Percentiles rank a stretch among this genome's conserved stretches.
Conservation (phyloP, 129 eudicot species). For the Centaurea solstitialis region DNA sequence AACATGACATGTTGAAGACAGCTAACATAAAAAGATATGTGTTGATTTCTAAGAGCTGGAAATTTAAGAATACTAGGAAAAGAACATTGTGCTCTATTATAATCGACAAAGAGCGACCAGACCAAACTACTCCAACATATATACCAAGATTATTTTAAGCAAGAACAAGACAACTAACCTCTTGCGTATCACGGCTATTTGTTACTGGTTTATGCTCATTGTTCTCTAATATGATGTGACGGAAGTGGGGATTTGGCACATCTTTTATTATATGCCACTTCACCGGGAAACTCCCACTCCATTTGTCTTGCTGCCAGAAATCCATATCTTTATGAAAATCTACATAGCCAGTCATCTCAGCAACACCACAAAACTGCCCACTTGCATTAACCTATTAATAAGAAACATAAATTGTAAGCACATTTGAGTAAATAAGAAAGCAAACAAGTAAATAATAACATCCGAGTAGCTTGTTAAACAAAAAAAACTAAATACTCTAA, state of each 20-base stretch:
- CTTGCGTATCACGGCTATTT: constrained; percentile 94
- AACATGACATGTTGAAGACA: not conserved
- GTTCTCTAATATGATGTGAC: constrained; percentile 86
- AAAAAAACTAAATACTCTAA: not conserved
- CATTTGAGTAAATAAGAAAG: not conserved
- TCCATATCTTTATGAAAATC: constrained; percentile 91
- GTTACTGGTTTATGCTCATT: constrained; percentile 96
- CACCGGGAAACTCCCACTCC: constrained; percentile 96
- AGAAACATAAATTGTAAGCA: not conserved
- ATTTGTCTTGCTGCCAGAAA: constrained; percentile 99
- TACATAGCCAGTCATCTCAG: constrained; percentile 92
- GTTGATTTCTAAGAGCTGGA: too few relatives aligned
- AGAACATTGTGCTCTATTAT: too few relatives aligned
- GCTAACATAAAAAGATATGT: not conserved
- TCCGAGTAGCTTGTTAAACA: not conserved
- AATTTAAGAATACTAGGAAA: too few relatives aligned
- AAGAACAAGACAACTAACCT: constrained; percentile 43
- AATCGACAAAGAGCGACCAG: not conserved
- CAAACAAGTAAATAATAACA: not conserved
- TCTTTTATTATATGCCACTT: constrained; percentile 96
- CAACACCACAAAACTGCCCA: constrained; percentile 96
- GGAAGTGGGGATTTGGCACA: constrained; percentile 79
- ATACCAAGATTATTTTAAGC: not conserved
- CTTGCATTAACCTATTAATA: constrained; percentile 82
- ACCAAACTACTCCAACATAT: not conserved